phyloP scores from a whole-genome alignment of 371 early-diverging fungal genomes.

The Mucor circinelloides region DNA sequence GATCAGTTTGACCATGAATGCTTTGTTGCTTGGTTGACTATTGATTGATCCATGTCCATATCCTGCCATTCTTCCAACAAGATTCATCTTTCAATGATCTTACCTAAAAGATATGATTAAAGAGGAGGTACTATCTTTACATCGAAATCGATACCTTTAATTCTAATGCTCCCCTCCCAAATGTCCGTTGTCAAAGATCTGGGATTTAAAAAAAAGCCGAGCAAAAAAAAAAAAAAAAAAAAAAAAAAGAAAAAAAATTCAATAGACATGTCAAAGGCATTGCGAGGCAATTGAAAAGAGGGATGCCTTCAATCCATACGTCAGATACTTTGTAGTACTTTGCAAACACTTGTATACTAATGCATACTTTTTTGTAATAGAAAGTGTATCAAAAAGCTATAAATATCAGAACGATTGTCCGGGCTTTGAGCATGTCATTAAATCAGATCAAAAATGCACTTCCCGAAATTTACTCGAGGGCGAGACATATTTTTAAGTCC shows the following conservation, averaged over 20 bases:
- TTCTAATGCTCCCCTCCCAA: background rate
- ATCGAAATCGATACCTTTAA: background rate
- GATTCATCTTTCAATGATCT: slow-evolving; percentile 1
- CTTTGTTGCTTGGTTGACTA: background rate
- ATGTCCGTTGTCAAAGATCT: background rate
- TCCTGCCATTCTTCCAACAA: background rate
- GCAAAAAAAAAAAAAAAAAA: background rate
- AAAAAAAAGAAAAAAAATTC: background rate
- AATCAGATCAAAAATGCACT: too few relatives aligned
- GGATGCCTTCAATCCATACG: background rate
- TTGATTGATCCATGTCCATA: background rate
- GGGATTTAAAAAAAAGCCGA: background rate
- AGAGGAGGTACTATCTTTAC: slow-evolving; percentile 17
- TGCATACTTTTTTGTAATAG: background rate
- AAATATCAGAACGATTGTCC: background rate
- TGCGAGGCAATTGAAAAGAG: background rate
- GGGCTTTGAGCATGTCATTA: too few relatives aligned
- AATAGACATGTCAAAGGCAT: background rate
- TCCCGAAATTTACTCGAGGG: background rate
- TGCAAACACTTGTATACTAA: background rate
- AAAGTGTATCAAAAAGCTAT: background rate
- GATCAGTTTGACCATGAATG: background rate
- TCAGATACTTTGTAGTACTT: background rate
- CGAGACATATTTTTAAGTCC: background rate
- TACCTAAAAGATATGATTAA: slow-evolving; percentile 31